Evolutionary conservation across 805 yeast species (phyloP).

Genomic region (Tetrapisispora namnaoensis): DNA sequence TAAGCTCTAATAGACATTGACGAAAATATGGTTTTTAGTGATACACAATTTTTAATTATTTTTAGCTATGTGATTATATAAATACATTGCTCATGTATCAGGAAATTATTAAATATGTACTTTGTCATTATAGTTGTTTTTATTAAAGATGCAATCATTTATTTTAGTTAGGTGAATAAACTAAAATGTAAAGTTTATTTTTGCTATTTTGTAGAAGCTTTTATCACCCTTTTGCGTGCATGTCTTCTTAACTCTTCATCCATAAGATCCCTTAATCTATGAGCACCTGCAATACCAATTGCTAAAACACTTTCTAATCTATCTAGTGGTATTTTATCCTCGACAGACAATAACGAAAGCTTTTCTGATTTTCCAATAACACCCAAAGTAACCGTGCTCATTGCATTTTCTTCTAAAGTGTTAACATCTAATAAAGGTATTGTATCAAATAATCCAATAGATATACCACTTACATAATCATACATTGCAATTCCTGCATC

Average conservation of each 20-base stretch:
- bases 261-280: conserved; percentile 73
- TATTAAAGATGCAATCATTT: neutral
- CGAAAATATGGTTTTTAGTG: neutral
- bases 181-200: neutral
- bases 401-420: conserved; percentile 71
- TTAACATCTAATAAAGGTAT: conserved; percentile 77
- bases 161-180: neutral
- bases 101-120: neutral
- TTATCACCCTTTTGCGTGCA: conserved; percentile 50
- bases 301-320: conserved; percentile 64
- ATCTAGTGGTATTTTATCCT: conserved; percentile 79
- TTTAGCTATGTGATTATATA: neutral
- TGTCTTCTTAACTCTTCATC: conserved; percentile 72
- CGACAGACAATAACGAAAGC: conserved; percentile 64
- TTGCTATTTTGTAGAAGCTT: conserved; percentile 21
- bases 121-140: neutral
- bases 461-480: conserved; percentile 75
- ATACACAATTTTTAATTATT: too few relatives aligned
- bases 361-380: conserved; percentile 76
- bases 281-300: conserved; percentile 81
- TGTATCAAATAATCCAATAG: conserved; percentile 71
- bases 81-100: neutral
- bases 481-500: conserved; percentile 95
- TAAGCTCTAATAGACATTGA: neutral
- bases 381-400: conserved; percentile 74